These are phyloP conservation scores for Cymbidium sinense DNA, from an alignment of 106 monocot genomes.

Conservation along the genomic window DNA sequence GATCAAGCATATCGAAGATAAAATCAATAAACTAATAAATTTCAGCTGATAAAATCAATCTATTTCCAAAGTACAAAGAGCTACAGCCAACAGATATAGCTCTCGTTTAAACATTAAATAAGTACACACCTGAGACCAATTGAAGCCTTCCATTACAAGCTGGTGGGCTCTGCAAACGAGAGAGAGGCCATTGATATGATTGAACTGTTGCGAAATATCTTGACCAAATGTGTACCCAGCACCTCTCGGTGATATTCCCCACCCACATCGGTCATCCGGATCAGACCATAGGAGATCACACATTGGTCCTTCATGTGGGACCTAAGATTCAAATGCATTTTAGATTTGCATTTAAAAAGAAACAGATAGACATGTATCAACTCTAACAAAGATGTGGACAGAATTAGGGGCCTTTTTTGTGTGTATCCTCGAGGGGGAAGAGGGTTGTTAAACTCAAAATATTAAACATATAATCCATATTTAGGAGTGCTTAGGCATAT, in stretches of 20 bases:
- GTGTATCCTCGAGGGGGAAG: no score
- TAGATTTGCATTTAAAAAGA: background rate
- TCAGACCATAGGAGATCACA: slow-evolving; percentile 85
- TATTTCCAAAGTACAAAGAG: background rate
- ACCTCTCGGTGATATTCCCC: slow-evolving; percentile 83
- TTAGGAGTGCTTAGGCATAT: background rate
- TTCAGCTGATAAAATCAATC: background rate
- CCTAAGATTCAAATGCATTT: slow-evolving; percentile 23
- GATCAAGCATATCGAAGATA: background rate
- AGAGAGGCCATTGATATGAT: slow-evolving; percentile 65
- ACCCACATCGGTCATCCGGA: slow-evolving; percentile 77
- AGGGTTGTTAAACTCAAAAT: no score
- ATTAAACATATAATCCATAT: no score
- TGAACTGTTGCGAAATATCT: slow-evolving; percentile 67
- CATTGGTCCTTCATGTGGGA: slow-evolving; percentile 79
- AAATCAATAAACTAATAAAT: background rate
- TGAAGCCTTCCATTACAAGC: slow-evolving; percentile 79
- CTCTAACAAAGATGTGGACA: no score
- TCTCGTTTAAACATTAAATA: background rate
- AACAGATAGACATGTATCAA: background rate
- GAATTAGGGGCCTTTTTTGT: no score
- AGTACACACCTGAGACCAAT: slow-evolving; percentile 68
- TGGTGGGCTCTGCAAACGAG: slow-evolving; percentile 68
- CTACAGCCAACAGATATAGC: background rate
- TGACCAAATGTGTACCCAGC: slow-evolving; percentile 82